phyloP scores from a whole-genome alignment of 73 alveolate species.

The Strombidium stylifer region DNA sequence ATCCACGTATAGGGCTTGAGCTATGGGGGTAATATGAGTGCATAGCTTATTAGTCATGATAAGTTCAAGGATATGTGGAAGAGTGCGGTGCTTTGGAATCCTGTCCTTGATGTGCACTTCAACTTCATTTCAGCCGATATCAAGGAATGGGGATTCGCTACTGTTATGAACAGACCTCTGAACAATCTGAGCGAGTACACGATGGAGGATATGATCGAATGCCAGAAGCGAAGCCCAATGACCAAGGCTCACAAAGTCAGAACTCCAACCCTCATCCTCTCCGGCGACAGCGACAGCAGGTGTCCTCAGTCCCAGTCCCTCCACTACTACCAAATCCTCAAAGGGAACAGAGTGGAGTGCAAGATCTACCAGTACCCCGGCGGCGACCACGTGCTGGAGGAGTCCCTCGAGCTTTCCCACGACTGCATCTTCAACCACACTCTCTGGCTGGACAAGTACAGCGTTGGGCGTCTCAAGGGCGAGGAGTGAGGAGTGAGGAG shows the following conservation, averaged over 20 bases:
- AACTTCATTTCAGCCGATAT: constrained; percentile 9
- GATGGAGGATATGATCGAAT: background rate
- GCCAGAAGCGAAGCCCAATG: constrained; percentile 38
- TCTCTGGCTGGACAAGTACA: no score
- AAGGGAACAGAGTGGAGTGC: constrained; percentile 29
- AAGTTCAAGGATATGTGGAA: constrained; percentile 34
- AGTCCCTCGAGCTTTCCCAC: no score
- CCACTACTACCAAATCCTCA: constrained; percentile 35
- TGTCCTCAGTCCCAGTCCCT: constrained; percentile 29
- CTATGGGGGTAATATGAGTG: constrained; percentile 61
- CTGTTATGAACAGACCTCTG: constrained; percentile 3
- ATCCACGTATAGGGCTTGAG: constrained; percentile 55
- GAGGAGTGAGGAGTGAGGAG: no score
- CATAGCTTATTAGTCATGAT: constrained; percentile 32
- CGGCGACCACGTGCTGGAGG: constrained; percentile 59
- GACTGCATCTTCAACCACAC: no score
- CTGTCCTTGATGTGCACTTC: constrained; percentile 37
- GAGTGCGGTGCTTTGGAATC: constrained; percentile 45
- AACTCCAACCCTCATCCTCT: constrained; percentile 45
- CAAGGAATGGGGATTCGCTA: constrained; percentile 23
- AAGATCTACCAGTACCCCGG: constrained; percentile 47
- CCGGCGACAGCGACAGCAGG: constrained; percentile 46
- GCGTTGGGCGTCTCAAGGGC: no score
- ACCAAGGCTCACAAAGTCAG: constrained; percentile 20
- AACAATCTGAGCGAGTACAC: background rate